Base-by-base conservation (phyloP, 441 rosid species). In the Lepidium campestre region DNA sequence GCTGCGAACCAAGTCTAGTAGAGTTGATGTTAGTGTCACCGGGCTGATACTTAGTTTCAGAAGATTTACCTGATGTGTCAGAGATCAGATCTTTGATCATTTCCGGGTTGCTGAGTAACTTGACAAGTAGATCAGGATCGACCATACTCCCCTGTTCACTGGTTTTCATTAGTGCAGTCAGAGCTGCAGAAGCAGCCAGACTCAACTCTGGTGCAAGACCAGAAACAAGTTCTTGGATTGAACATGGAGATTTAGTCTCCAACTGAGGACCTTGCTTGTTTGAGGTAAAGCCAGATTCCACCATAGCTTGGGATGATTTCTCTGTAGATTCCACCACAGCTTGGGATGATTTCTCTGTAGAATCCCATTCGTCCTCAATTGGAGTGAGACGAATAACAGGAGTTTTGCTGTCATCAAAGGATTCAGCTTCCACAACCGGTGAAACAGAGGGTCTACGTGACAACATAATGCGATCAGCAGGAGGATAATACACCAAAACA, bases 111-210 rank as follows among this genome's bases (percentile, higher is more conserved):
- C 64, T 73, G 13, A 88, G 79, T 77, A 90, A 67, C 66, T 80
- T 78, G 67, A 85, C 44, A 2, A 90, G 93, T 64, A 86, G 78
- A 46, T 79, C 78, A n/a, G 79, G 49, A 75, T 90, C 95, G 5
- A 90, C 68, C 76, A 70, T 23, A 68, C 77, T 76, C 48, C 73
- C 78, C 13, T 41, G 70, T 67, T 80, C 85, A 50, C 62, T 49
- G 42, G 68, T 77, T 77, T 80, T 79, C 77, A 75, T 37, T 7
- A 80, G 34, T 7, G 78, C 73, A 23, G 73, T 37, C 17, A 78
- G 69, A 39, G 82, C 83, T 15, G 86, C 81, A 34, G 79, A 73
- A 17, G 84, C 82, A 64, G 79, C 82, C 46, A 60, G 35, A n/a
- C 66, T 63, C 36, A 74, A 8, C 41, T 79, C 73, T 17, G 80